phyloP scores from a whole-genome alignment of 306 rosid genomes.

The Geum urbanum region DNA sequence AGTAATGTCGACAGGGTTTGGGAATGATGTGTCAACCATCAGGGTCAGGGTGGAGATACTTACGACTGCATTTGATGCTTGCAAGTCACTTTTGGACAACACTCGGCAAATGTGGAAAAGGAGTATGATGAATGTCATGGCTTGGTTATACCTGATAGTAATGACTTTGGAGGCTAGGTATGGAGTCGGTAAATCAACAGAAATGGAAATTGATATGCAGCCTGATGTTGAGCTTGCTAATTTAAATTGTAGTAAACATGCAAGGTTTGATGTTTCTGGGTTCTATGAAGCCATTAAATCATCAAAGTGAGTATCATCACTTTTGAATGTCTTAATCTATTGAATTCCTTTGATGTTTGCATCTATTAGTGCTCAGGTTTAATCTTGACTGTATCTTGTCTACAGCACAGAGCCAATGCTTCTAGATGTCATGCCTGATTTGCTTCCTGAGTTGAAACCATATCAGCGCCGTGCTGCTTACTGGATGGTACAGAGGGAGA shows the following conservation, averaged over 20 bases:
- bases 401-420: conserved; percentile 71
- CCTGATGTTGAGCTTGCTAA: conserved; percentile 34
- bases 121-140: conserved; percentile 79
- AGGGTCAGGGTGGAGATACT: conserved; percentile 77
- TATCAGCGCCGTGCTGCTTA: conserved; percentile 91
- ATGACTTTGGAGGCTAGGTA: conserved; percentile 70
- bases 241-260: conserved; percentile 26
- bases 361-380: conserved; percentile 16
- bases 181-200: conserved; percentile 43
- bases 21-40: conserved; percentile 42
- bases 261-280: conserved; percentile 62
- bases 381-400: conserved; percentile 32
- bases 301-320: conserved; percentile 66
- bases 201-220: conserved; percentile 45
- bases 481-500: conserved; percentile 93
- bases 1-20: conserved; percentile 42
- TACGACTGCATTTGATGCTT: conserved; percentile 60
- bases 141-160: conserved; percentile 88
- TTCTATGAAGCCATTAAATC: conserved; percentile 94
- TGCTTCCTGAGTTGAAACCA: conserved; percentile 87
- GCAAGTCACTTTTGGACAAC: conserved; percentile 66
- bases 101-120: conserved; percentile 78
- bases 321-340: conserved; percentile 17
- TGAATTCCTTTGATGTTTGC: background rate
- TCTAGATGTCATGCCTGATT: conserved; percentile 59